Base-by-base conservation (phyloP, 768 basidiomycete species). In the Tricholoma sp. region DNA sequence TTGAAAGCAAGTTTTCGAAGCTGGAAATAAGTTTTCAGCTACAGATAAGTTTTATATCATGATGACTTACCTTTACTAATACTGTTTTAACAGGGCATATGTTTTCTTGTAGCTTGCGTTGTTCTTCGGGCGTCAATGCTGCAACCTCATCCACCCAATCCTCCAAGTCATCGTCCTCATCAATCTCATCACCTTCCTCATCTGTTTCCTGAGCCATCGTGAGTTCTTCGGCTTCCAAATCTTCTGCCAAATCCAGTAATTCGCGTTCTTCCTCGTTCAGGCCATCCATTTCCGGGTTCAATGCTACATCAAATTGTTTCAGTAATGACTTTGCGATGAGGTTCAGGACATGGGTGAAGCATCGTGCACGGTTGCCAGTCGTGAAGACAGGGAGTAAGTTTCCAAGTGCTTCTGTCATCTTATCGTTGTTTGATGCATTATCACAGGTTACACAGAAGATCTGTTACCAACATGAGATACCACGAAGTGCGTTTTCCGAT, bases 361-460 rank as follows among this genome's bases (percentile, higher is more conserved):
- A 58, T 3, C 27, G 27, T 27, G 22, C 11, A 4, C 19, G 49
- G 31, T 58, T 54, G 7, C 41, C 71, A 47, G 73, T 67, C 21
- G 57, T 63, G 21, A 65, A 72, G 12, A 72, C 52, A n/a, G 64
- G 59, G 5, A 73, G 58, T n/a, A 72, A 56, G 64, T 60, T 27
- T n/a, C 18, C 46, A 39, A 37, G 43, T 54, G 57, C 8, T 24
- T 52, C 35, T 3, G 31, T 55, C 56, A 60, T 60, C n/a, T 10
- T 55, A 29, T 50, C 52, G 19, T 54, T 35, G 34, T 43, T 56
- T 27, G 21, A 39, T 6, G 50, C 43, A 12, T 56, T 59, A 58
- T 59, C 29, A 16, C 37, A 55, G 21, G 58, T 59, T 22, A 35
- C 21, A 31, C 39, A 24, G 8, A 59, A 50, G 8, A 58, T 55